phyloP scores from a whole-genome alignment of 495 filamentous ascomycete species.

The Thozetella sp. region DNA sequence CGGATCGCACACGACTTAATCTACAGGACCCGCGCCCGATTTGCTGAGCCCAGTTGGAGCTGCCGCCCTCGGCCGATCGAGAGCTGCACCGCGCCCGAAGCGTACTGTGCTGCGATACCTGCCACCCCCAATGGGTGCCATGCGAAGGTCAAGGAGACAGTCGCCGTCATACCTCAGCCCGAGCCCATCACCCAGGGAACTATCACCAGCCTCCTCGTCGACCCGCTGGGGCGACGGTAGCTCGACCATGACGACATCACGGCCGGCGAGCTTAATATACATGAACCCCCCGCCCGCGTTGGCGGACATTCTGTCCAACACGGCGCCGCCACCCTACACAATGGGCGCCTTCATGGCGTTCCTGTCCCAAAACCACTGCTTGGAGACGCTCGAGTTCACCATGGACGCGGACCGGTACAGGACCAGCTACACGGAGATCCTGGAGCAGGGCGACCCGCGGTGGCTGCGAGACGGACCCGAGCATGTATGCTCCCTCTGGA shows the following conservation, averaged over 20 bases:
- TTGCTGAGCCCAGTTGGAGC: no score
- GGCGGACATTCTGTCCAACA: constrained; percentile 84
- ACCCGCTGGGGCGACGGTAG: constrained; percentile 39
- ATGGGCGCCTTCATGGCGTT: constrained; percentile 95
- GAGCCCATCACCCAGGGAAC: constrained; percentile 34
- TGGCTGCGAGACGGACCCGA: constrained; percentile 54
- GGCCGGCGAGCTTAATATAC: constrained; percentile 42
- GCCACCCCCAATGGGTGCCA: constrained; percentile 28
- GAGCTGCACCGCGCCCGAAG: no score
- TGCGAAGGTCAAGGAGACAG: constrained; percentile 41
- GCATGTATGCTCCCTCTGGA: constrained; percentile 75
- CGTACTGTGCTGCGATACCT: background rate
- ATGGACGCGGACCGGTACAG: constrained; percentile 92
- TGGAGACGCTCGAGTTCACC: constrained; percentile 97
- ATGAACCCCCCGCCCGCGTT: constrained; percentile 74
- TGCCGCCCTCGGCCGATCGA: no score
- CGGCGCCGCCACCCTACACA: constrained; percentile 88
- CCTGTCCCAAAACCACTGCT: constrained; percentile 94
- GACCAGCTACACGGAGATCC: constrained; percentile 66
- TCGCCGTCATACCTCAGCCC: constrained; percentile 39
- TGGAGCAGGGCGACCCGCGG: constrained; percentile 19
- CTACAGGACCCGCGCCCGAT: no score
- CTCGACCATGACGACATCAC: constrained; percentile 45
- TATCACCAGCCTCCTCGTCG: constrained; percentile 34
- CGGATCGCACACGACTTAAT: no score